Conservation (phyloP, 2,329 filamentous ascomycete genomes). For the Scedosporium minutisporum region DNA sequence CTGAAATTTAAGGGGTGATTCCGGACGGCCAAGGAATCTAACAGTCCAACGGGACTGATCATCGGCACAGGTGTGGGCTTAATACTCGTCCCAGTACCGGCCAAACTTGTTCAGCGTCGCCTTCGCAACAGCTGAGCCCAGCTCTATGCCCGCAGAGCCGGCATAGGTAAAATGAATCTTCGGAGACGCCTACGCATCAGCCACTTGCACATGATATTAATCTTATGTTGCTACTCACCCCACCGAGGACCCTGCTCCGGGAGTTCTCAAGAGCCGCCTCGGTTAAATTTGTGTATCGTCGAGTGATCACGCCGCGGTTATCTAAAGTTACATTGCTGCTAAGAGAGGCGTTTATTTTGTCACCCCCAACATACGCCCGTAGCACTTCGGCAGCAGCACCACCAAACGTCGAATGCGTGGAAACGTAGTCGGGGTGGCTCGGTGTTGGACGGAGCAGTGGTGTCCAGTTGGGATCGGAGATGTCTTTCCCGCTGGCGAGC, state of each 20-base stretch:
- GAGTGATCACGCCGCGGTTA: slow-evolving; percentile 10
- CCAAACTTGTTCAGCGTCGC: not conserved
- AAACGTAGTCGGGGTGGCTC: slow-evolving; percentile 10
- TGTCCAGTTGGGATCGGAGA: slow-evolving; percentile 9
- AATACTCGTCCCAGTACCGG: not conserved
- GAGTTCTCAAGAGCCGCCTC: slow-evolving; percentile 7
- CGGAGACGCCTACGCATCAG: not conserved
- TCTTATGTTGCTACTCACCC: not conserved
- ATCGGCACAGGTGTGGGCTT: not conserved
- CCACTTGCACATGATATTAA: no score
- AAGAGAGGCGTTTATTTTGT: slow-evolving; percentile 7
- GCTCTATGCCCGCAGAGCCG: not conserved
- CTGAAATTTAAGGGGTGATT: no score
- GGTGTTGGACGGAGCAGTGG: slow-evolving; percentile 9
- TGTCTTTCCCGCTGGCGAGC: slow-evolving; percentile 8
- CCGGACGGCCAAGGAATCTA: no score
- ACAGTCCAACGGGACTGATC: no score
- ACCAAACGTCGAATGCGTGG: slow-evolving; percentile 9
- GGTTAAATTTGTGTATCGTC: slow-evolving; percentile 8
- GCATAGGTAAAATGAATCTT: slow-evolving; percentile 3
- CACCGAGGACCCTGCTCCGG: slow-evolving; percentile 2
- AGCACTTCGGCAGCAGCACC: slow-evolving; percentile 8
- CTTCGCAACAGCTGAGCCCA: slow-evolving; percentile 2
- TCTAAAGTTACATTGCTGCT: slow-evolving; percentile 10
- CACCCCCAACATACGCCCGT: slow-evolving; percentile 7